Evolutionary conservation across 768 basidiomycete genomes (phyloP).

Genomic region (Boletus tylopilopsis): DNA sequence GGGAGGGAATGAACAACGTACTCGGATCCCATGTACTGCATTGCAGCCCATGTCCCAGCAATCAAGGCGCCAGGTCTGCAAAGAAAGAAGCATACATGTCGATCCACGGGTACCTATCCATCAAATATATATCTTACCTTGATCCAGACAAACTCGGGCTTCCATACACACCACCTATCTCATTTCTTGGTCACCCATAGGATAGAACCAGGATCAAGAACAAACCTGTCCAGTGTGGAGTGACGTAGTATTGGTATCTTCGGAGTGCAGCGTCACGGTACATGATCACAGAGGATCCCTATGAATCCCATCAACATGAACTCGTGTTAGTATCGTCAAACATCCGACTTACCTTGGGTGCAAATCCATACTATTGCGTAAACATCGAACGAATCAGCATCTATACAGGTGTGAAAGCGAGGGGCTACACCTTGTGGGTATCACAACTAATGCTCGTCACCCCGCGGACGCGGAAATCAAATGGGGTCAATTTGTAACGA

Average conservation of each 20-base stretch:
- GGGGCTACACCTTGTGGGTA: conserved; percentile 74
- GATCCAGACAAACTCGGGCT: conserved; percentile 90
- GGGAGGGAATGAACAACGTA: conserved; percentile 34
- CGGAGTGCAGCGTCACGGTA: conserved; percentile 78
- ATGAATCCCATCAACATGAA: background rate
- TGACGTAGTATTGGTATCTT: conserved; percentile 82
- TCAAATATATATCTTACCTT: conserved; percentile 45
- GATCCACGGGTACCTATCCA: background rate
- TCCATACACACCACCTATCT: conserved; percentile 78
- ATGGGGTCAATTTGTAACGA: conserved; percentile 55
- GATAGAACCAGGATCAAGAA: background rate
- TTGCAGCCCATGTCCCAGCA: conserved; percentile 94
- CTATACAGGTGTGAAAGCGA: background rate
- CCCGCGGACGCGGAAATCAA: conserved; percentile 88
- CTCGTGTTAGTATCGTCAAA: background rate
- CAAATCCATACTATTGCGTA: conserved; percentile 74
- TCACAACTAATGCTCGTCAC: conserved; percentile 96
- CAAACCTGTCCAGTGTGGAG: conserved; percentile 73
- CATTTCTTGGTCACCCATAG: background rate
- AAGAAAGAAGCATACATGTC: background rate
- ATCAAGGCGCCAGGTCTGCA: conserved; percentile 84
- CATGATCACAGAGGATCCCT: conserved; percentile 96
- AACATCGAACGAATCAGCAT: conserved; percentile 2
- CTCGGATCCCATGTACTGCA: conserved; percentile 90
- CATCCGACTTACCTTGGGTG: conserved; percentile 66